Base-by-base conservation (phyloP, 1,284 basidiomycete species). In the Rhodofomes roseus region DNA sequence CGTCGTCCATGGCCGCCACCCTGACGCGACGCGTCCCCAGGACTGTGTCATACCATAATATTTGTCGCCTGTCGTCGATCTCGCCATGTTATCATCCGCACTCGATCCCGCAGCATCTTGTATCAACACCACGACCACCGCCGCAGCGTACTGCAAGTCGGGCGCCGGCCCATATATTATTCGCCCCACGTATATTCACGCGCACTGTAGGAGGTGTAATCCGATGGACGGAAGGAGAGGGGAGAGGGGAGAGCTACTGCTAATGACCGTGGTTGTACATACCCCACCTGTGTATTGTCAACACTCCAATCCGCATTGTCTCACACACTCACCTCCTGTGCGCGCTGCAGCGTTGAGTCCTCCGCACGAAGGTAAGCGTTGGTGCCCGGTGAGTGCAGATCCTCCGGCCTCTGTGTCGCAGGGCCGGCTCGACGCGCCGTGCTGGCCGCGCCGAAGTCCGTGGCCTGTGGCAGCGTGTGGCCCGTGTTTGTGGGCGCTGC, bases 41-140 rank as follows among this genome's bases (percentile, higher is more conserved):
- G 59, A 60, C 60, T 63, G 60, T 43, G 39, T 62, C 62, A 56
- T 64, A 64, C 63, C 64, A 62, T 66, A 65, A 60, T 66, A 53
- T 57, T 22, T 41, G 11, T 46, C 41, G 51, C 52, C 57, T 44
- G 31, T 39, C 48, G 31, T 43, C 63, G 60, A 61, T 63, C 63
- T 60, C 57, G 65, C 60, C 65, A 57, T 68, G 55, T 62, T 59
- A 40, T 51, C 50, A 44, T 63, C 56, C 63, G 61, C 55, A 59
- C 63, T 65, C 65, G 59, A 58, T 61, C 63, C 59, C 56, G 51
- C n/a, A 44, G 61, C 68, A 67, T 60, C 63, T 60, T 70, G 68
- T 70, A 70, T 66, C 67, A 70, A 65, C 69, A 68, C 63, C 68
- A 52, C 18, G 31, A 23, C 20, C 56, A 18, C 23, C 29, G 43